Base-by-base conservation (phyloP, 208 protist genomes). In the Acanthamoeba lenticulata region DNA sequence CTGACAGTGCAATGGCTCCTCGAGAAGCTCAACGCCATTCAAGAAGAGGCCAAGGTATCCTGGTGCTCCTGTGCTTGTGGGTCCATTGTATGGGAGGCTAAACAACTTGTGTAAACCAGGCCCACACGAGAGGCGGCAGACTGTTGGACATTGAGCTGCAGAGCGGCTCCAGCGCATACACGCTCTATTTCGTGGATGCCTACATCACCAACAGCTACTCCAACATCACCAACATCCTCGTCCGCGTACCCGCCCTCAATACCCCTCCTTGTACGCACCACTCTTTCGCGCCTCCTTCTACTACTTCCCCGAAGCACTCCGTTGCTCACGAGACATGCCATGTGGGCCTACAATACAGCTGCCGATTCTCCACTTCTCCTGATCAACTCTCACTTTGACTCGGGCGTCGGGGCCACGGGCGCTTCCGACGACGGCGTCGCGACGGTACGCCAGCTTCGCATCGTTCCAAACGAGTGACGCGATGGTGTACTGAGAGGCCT, bases 321-420 rank as follows among this genome's bases (percentile, higher is more conserved):
- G 13, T 9, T 1, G 40, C 62, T 0, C 15, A 13, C 24, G 47
- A n/a, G 11, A 2, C 52, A n/a, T 9, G 11, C 47, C 3, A 9
- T 55, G 47, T 4, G 47, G 15, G 9, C 47, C 47, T 55, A 19
- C 24, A 21, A 3, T 11, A 83, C n/a, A 88, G 79, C 29, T 21
- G 47, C 24, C 44, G 29, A 88, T n/a, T 77, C 67, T 27, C 55
- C 86, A 2, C 7, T 52, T 32, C 49, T 94, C 21, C 44, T 94
- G 19, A 40, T 94, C 72, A 94, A 94, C 55, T 47, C 72, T 34
- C 91, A 94, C 42, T 94, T 89, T 36, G 91, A 94, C 52, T 81
- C 69, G 0, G 91, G 57, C 5, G 38, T 94, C 1, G 91, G 69
- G 40, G 74, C 49, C 7, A 47, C 72, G 11, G 91, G 91, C 13